These are phyloP conservation scores for Bretschneidera sinensis DNA, from an alignment of 345 rosid species.

Conservation along the genomic window DNA sequence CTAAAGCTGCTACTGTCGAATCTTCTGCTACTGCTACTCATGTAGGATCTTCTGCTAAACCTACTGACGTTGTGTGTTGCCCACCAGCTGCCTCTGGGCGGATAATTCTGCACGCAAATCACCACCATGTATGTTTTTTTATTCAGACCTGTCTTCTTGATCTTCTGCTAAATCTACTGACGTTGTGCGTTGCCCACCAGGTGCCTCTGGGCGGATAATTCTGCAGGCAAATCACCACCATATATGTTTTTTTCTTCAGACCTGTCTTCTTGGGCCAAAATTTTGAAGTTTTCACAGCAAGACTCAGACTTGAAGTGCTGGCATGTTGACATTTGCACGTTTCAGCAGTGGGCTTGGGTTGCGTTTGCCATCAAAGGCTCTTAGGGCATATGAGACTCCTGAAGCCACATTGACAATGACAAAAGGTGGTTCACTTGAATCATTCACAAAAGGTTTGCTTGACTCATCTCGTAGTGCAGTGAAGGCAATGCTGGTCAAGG, in stretches of 20 bases:
- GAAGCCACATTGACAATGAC: constrained; percentile 31
- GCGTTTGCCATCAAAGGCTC: constrained; percentile 42
- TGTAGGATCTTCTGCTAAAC: constrained; percentile 18
- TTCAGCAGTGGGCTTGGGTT: constrained; percentile 73
- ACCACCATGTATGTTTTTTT: constrained; percentile 41
- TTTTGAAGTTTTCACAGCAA: constrained; percentile 55
- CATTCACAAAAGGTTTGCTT: constrained; percentile 69
- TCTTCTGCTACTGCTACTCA: not conserved
- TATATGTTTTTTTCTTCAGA: constrained; percentile 51
- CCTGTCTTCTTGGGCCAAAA: constrained; percentile 71
- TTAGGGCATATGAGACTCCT: constrained; percentile 27
- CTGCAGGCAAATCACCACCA: constrained; percentile 34
- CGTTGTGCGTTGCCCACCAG: constrained; percentile 30
- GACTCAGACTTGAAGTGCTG: constrained; percentile 39
- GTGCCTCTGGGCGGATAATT: constrained; percentile 15
- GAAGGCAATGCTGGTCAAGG: constrained; percentile 91
- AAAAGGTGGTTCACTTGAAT: constrained; percentile 56
- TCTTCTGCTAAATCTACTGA: constrained; percentile 19
- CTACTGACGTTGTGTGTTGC: constrained; percentile 24
- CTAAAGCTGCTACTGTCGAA: constrained; percentile 5
- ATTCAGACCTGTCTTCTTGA: constrained; percentile 50
- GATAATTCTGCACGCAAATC: constrained; percentile 28
- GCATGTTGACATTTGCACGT: constrained; percentile 61
- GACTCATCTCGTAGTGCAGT: constrained; percentile 88
- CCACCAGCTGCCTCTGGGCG: constrained; percentile 21